Evolutionary conservation across 2,329 filamentous ascomycete genomes (phyloP), one percentile per base, ranked within the genome.

Genomic region (Aspergillus hiratsukae): DNA sequence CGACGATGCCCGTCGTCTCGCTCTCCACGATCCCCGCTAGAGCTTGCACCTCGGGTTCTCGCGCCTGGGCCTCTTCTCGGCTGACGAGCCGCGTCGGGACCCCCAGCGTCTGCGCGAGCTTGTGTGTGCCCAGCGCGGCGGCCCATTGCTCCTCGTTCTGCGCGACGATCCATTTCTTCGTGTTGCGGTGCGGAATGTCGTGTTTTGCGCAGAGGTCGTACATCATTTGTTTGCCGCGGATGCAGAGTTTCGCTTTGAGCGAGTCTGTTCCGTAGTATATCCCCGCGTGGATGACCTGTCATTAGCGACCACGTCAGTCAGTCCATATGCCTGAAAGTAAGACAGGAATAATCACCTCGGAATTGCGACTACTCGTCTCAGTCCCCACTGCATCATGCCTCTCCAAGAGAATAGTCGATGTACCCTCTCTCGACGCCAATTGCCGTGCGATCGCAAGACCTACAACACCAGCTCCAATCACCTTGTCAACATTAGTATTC

Each of bases 91-190:
- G 79, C 37, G 87, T 88, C 0, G 91, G 90, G 0, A 95, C 87
- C 19, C 76, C 80, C 46, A 87, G 78, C 6, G 69, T 67, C 46
- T 76, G 73, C 2, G 83, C 79, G 58, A 83, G 82, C 1, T 76
- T 72, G 67, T 86, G 81, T 0, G 85, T 72, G 46, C 78, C 78
- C 2, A 75, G 58, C 46, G 75, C 77, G 2, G 84, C 84, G n/a
- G 77, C 80, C 69, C 83, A 81, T 77, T 97, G 90, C 49, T 76
- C 76, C 1, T 80, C 80, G 52, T 86, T 88, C 77, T 97, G 94
- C 0, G 93, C 93, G 1, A 97, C 89, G 66, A 97, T 89, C 92
- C 93, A 97, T 78, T 97, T 97, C 58, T 91, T 91, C 25, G 86
- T 89, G 69, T 87, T 87, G 53, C 81, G 81, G 75, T 94, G 83